These are phyloP conservation scores for Pyrrhoderma lamaoense DNA, from an alignment of 1,284 basidiomycete genomes.

Conservation along the genomic window DNA sequence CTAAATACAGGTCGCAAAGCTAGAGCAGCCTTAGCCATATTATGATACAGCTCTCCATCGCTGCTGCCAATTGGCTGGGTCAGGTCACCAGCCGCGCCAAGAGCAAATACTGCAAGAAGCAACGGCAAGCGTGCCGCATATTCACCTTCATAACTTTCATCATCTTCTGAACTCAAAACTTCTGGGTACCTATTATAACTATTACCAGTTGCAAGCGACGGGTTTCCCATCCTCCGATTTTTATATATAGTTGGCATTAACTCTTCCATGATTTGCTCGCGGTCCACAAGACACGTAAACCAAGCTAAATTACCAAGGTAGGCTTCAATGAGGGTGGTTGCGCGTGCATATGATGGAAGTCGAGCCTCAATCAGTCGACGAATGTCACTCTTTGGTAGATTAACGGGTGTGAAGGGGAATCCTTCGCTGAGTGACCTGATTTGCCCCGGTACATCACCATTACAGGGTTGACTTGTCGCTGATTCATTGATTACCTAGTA, in stretches of 20 bases:
- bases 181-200: no score
- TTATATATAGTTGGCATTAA: slow-evolving; percentile 13
- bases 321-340: slow-evolving; percentile 15
- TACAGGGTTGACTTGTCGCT: not conserved
- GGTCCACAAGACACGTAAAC: slow-evolving; percentile 7
- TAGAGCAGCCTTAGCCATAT: slow-evolving; percentile 23
- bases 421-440: not conserved
- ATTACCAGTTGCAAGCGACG: not conserved
- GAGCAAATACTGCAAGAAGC: slow-evolving; percentile 20
- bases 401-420: slow-evolving; percentile 9
- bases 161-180: not conserved
- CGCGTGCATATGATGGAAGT: slow-evolving; percentile 14
- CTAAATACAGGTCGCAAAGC: slow-evolving; percentile 18
- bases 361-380: not conserved
- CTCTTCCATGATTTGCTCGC: slow-evolving; percentile 17
- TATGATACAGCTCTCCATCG: slow-evolving; percentile 23
- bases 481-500: not conserved
- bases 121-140: slow-evolving; percentile 17
- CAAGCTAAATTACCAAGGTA: slow-evolving; percentile 14
- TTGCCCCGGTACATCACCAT: not conserved
- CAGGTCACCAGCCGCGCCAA: slow-evolving; percentile 21
- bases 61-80: slow-evolving; percentile 21
- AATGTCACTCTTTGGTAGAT: slow-evolving; percentile 5
- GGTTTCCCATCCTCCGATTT: not conserved
- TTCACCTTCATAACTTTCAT: not conserved